Base-by-base conservation (phyloP, 805 yeast genomes). In the Lipomyces chichibuensis region DNA sequence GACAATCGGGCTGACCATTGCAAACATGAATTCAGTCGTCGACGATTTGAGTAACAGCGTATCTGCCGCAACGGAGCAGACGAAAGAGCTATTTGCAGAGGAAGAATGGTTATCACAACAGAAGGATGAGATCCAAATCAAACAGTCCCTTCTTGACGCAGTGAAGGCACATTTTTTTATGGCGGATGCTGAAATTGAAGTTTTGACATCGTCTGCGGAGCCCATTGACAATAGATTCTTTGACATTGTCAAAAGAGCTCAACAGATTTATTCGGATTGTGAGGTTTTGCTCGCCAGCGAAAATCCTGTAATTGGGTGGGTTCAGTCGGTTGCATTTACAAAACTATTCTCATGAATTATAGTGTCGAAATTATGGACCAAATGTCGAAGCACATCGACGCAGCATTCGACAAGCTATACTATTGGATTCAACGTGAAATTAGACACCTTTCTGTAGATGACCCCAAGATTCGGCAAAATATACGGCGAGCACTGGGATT, bases 271-370 rank as follows among this genome's bases (percentile, higher is more conserved):
- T 74, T 82, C 84, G 43, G 85, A 88, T 65, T 88, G 96, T 60
- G 87, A 90, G 58, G 83, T 88, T 23, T 79, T 95, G 37, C 81
- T 95, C 29, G 85, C 92, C 4, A 83, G 88, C 73, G 88, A 89
- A 43, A 87, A 89, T 56, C 76, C 75, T 57, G 70, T 62, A 14
- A 60, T 73, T 4, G 77, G 76, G 73, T 62, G 33, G 32, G 73
- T 69, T 17, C 14, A 55, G 66, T 11, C 71, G 70, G 69, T 54
- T 27, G 27, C 63, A 69, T n/a, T 2, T 53, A 51, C 37, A 32
- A 32, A 37, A 14, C 55, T 58, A 17, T 29, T 55, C 14, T 39
- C 63, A 25, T 39, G 5, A 17, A 35, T 20, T 57, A 53, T 32
- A 67, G 69, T 1, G 64, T 84, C 32, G 84, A 85, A 43, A 85